Conservation (phyloP, 208 protist genomes). For the Phytomonas francai region DNA sequence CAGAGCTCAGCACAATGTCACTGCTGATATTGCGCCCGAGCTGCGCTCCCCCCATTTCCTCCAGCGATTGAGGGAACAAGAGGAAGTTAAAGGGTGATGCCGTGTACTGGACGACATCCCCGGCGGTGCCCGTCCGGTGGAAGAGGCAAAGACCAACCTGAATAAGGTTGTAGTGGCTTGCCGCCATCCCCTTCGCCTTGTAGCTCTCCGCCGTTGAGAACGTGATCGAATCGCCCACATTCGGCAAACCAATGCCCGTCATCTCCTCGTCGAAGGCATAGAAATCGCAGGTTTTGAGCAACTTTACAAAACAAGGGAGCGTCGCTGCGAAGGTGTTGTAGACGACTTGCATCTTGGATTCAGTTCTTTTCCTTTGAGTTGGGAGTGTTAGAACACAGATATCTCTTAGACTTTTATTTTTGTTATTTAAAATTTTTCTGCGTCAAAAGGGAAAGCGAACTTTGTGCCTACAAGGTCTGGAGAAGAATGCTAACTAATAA, state of each 20-base stretch:
- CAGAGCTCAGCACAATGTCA: conserved; percentile 55
- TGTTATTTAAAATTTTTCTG: neutral
- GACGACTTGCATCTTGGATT: conserved; percentile 56
- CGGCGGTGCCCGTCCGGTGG: conserved; percentile 19
- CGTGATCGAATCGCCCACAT: conserved; percentile 39
- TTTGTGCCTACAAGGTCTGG: neutral
- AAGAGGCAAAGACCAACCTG: conserved; percentile 82
- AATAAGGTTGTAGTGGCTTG: conserved; percentile 67
- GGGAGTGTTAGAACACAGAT: neutral
- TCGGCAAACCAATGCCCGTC: conserved; percentile 65
- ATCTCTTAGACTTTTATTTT: neutral
- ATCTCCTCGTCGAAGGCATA: conserved; percentile 85
- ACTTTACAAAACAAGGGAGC: conserved; percentile 52
- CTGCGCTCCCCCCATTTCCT: conserved; percentile 21
- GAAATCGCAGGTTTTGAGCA: conserved; percentile 69
- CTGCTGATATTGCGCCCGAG: conserved; percentile 14
- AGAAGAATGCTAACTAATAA: neutral
- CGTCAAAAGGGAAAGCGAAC: too few species aligned
- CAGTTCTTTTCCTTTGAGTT: neutral
- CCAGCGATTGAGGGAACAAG: conserved; percentile 45
- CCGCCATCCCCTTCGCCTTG: conserved; percentile 46
- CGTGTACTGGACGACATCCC: conserved; percentile 19
- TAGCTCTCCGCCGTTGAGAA: conserved; percentile 55
- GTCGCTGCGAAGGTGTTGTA: conserved; percentile 53
- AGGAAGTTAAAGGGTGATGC: conserved; percentile 74